Conservation (phyloP, 805 yeast genomes). For the Zygosaccharomyces rouxii region DNA sequence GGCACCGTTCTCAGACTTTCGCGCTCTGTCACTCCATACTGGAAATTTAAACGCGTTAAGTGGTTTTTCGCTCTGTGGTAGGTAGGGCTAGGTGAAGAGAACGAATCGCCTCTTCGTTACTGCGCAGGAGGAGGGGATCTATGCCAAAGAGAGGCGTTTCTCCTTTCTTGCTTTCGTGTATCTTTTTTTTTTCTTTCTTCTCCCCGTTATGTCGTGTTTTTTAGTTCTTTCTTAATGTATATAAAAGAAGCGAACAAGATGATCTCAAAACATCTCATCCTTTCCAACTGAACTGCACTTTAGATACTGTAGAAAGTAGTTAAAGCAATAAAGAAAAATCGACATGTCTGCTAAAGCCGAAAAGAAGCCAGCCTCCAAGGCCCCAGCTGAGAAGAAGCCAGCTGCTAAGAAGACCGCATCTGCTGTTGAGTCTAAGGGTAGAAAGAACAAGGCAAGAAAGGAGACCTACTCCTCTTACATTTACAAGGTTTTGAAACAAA, state of each 20-base stretch:
- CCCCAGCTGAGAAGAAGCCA: constrained; percentile 93
- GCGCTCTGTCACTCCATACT: constrained; percentile 7
- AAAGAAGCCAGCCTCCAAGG: constrained; percentile 80
- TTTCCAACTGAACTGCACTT: background rate
- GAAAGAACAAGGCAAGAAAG: constrained; percentile 88
- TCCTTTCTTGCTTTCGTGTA: constrained; percentile 2
- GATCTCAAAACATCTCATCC: no score
- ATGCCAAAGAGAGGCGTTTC: background rate
- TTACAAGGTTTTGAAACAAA: constrained; percentile 93
- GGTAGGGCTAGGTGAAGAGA: background rate
- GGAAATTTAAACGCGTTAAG: constrained; percentile 22
- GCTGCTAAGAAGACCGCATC: constrained; percentile 86
- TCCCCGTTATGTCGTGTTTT: background rate
- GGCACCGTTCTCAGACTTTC: background rate
- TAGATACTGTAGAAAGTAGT: background rate
- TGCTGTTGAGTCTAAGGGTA: constrained; percentile 69
- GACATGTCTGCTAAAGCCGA: constrained; percentile 65
- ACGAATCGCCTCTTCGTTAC: background rate
- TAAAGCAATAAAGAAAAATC: constrained; percentile 2
- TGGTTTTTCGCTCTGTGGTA: constrained; percentile 10
- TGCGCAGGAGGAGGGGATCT: background rate
- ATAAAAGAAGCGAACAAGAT: background rate
- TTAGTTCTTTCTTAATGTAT: background rate
- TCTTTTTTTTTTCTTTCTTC: background rate
- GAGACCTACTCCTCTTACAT: constrained; percentile 94